Base-by-base conservation (phyloP, 345 rosid genomes). In the Hibiscus trionum region DNA sequence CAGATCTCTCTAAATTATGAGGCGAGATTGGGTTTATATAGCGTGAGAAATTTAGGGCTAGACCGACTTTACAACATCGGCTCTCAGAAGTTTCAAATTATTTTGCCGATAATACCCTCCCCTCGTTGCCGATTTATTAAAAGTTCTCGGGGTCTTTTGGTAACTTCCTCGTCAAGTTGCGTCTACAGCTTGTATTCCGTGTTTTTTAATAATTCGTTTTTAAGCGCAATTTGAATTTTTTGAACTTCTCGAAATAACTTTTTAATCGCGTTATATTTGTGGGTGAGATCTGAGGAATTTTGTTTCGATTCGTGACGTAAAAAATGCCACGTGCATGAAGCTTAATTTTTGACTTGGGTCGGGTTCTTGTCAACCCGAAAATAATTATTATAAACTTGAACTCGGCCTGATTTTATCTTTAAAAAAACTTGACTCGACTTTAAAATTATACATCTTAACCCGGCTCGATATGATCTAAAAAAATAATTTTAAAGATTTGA, bases 51-150 rank as follows among this genome's bases (percentile, higher is more conserved):
- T 1, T 17, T 19, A 17, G 50, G 50, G 56, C 9, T 31, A 2
- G 4, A 62, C 61, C 69, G 61, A 49, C 61, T 24, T 33, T 61
- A 15, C 1, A 11, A 19, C 11, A 59, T 35, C 49, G 50, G 31
- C 7, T 47, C 42, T 37, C 8, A 2, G 29, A 46, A 49, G 29
- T 46, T 72, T 61, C 58, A 4, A 4, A 4, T 4, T 44, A 4
- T 59, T 9, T 44, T 58, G 4, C 50, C 75, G 39, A 19, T 29
- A 73, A 4, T 62, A 6, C 75, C 69, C 70, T 62, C 24, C n/a
- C 12, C 24, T 9, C 0, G 11, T 46, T 46, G 9, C 6, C 7
- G 4, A 44, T 31, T 65, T 21, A 21, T 11, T 1, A 57, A 24
- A 1, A 6, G 12, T 26, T 49, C 1, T 14, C 15, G 2, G 3